A percentile compares a stretch with the other conserved stretches of the same genome.
Conservation (phyloP, 352 stramenopile species). For the Pythium phragmitis region DNA sequence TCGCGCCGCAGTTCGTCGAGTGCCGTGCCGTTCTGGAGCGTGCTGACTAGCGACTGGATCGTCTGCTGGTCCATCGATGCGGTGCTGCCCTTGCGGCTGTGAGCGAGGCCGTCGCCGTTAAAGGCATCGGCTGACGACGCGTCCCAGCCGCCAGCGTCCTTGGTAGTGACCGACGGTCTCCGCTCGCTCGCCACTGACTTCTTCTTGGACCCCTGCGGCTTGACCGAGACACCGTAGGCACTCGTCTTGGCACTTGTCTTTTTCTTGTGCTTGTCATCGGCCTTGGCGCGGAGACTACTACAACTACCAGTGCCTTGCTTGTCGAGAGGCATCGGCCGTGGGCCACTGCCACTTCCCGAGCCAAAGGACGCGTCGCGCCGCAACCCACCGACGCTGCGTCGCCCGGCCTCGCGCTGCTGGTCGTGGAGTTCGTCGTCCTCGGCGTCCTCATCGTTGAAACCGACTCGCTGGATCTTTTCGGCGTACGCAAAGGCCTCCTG, state of each 20-base stretch:
- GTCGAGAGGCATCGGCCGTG: conserved; percentile 4
- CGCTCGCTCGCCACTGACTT: conserved; percentile 29
- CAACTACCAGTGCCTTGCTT: conserved; percentile 14
- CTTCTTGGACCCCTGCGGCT: conserved; percentile 35
- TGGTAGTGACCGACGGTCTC: conserved; percentile 15
- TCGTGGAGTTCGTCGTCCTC: conserved; percentile 40
- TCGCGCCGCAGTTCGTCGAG: conserved; percentile 57
- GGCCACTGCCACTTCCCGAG: conserved; percentile 1
- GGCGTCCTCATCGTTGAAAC: conserved; percentile 40
- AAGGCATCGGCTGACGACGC: conserved; percentile 25
- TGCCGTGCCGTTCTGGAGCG: conserved; percentile 66
- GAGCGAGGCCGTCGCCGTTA: conserved; percentile 3
- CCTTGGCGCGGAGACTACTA: conserved; percentile 1
- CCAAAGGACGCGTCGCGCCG: conserved; percentile 16
- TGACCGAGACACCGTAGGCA: conserved; percentile 38
- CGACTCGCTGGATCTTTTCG: conserved; percentile 46
- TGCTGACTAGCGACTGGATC: conserved; percentile 67
- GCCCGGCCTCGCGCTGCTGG: conserved; percentile 20
- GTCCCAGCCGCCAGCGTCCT: conserved; percentile 23
- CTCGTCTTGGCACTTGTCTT: conserved; percentile 44
- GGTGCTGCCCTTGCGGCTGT: conserved; percentile 22
- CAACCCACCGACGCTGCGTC: conserved; percentile 10
- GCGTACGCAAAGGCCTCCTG: conserved; percentile 79
- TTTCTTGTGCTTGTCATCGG: conserved; percentile 12
- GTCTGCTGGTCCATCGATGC: conserved; percentile 52